phyloP scores from a whole-genome alignment of 768 basidiomycete species.

The Coprinopsis strossmayeri region DNA sequence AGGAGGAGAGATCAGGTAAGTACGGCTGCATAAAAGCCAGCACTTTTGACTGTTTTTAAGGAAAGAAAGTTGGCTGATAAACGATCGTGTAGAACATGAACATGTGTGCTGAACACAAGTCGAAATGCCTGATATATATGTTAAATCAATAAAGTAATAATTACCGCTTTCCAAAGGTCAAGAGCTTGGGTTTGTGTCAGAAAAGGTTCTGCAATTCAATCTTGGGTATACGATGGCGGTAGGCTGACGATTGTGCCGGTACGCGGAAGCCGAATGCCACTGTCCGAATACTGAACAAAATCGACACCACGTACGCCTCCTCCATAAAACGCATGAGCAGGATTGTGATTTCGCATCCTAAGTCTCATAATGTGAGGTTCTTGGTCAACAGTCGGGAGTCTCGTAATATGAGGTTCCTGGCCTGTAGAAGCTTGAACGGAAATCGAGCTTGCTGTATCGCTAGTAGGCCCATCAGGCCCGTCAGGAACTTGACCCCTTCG shows the following conservation, averaged over 20 bases:
- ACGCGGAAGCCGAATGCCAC: not conserved
- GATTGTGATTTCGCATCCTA: not conserved
- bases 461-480: not conserved
- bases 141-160: not conserved
- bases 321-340: not conserved
- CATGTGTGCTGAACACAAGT: too few relatives aligned
- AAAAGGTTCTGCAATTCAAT: not conserved
- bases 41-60: not conserved
- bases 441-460: not conserved
- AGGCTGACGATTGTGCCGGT: not conserved
- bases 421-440: not conserved
- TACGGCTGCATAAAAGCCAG: not conserved
- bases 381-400: not conserved
- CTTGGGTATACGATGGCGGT: not conserved
- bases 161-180: not conserved
- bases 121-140: too few relatives aligned
- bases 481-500: not conserved
- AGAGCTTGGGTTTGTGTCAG: not conserved
- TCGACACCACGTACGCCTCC: not conserved
- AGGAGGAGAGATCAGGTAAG: not conserved
- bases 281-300: not conserved
- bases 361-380: not conserved
- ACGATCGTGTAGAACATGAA: too few relatives aligned
- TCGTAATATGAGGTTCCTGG: not conserved
- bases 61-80: too few relatives aligned